phyloP scores from a whole-genome alignment of 495 filamentous ascomycete genomes.

The Aspergillus steynii region DNA sequence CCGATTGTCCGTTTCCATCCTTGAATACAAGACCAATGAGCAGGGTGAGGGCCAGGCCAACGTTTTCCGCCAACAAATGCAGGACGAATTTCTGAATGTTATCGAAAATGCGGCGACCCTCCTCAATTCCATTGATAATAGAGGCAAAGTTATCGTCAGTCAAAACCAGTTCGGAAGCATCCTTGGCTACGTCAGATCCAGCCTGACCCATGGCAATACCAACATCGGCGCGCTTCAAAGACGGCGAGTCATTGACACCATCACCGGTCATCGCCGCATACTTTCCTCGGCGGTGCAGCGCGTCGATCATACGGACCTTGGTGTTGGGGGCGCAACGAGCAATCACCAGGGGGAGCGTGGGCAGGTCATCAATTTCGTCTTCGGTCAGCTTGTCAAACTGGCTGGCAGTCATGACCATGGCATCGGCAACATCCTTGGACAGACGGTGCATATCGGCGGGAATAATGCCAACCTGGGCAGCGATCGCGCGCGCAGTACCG shows the following conservation, averaged over 20 bases:
- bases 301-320: slow-evolving; percentile 78
- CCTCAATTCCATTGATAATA: slow-evolving; percentile 72
- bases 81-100: slow-evolving; percentile 80
- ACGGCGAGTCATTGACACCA: slow-evolving; percentile 84
- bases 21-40: slow-evolving; percentile 74
- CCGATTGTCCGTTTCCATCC: slow-evolving; percentile 60
- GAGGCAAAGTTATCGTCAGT: slow-evolving; percentile 84
- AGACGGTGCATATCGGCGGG: slow-evolving; percentile 51
- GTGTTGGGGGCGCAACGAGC: slow-evolving; percentile 71
- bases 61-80: slow-evolving; percentile 71
- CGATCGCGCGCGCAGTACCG: slow-evolving; percentile 65
- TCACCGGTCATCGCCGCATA: slow-evolving; percentile 89
- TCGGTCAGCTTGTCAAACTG: slow-evolving; percentile 67
- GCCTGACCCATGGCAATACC: slow-evolving; percentile 81
- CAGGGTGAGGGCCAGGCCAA: slow-evolving; percentile 66
- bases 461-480: slow-evolving; percentile 67
- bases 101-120: slow-evolving; percentile 72
- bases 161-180: slow-evolving; percentile 79
- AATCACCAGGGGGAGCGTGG: slow-evolving; percentile 66
- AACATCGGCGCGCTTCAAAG: slow-evolving; percentile 77
- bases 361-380: slow-evolving; percentile 64
- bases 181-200: slow-evolving; percentile 84
- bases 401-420: slow-evolving; percentile 69
- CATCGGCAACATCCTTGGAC: slow-evolving; percentile 55
- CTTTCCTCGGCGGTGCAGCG: slow-evolving; percentile 62